Base-by-base conservation (phyloP, 1,284 basidiomycete species). In the Cryptococcus sp. region DNA sequence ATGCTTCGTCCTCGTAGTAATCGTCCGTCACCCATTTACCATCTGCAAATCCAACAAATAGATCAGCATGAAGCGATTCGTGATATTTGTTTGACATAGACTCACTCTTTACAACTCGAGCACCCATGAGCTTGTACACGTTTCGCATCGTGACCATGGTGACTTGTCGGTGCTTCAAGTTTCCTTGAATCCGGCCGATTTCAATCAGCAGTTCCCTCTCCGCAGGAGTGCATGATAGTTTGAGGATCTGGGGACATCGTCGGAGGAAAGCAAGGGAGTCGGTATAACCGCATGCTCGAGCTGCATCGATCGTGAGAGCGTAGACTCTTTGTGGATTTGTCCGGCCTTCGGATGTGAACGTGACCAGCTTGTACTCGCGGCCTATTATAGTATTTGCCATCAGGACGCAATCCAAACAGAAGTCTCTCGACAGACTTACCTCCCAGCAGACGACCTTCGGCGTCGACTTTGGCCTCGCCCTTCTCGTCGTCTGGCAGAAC, bases 181-280 rank as follows among this genome's bases (percentile, higher is more conserved):
- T 93, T 0, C 88, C 87, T 47, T 91, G 89, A 1, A 98, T 85
- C 71, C 93, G 89, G 3, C 93, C 91, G 48, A 86, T 85, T 39
- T 86, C 85, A 68, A 98, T 96, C 68, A 99, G 86, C 68, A 87
- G 86, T 65, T 96, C 92, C 75, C 97, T 94, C 78, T 98, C 95
- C 19, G 85, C 83, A 55, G 90, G 88, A 0, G 87, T 88, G 41
- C 91, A 89, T 64, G 88, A 88, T 55, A 96, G 83, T 78, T 98
- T 98, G 82, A 93, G 83, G 22, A 96, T 88, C 38, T 91, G 85
- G 0, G 87, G 87, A 68, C 95, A 95, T 6, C 91, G 85, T 13
- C 96, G 88, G 79, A 97, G 95, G 77, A 98, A 97, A 78, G 96
- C 97, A 13, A 98, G 82, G 10, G 94, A 97, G 78, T 99, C 96